Percentiles rank a stretch among this genome's conserved stretches.
phyloP scores from a whole-genome alignment of 2,329 filamentous ascomycete species.

The Keithomyces neogunnii region DNA sequence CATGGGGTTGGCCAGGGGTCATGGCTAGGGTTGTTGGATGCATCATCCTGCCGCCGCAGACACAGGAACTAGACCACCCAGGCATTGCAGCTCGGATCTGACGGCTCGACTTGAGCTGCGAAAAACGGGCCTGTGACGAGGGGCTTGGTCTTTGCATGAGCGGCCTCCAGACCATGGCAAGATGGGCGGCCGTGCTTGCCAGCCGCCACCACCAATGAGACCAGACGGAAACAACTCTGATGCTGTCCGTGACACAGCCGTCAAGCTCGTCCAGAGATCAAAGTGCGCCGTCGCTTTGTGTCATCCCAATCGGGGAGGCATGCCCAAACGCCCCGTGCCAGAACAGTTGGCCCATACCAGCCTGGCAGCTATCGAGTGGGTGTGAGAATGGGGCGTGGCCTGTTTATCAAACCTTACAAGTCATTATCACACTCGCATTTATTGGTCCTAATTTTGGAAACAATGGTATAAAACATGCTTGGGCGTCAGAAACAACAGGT shows the following conservation, averaged over 20 bases:
- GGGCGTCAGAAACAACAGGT: too few species aligned
- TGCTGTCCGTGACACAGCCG: too few species aligned
- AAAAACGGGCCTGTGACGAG: neutral
- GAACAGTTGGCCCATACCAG: too few species aligned
- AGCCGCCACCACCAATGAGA: neutral
- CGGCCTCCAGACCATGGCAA: neutral
- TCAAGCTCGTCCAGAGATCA: too few species aligned
- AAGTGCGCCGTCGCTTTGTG: too few species aligned
- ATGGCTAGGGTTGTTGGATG: neutral
- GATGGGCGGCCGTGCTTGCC: constrained; percentile 1
- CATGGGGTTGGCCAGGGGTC: neutral
- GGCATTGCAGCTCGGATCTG: neutral
- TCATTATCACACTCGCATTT: neutral
- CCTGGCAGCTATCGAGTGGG: neutral
- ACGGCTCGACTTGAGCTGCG: neutral
- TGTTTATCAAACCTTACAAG: neutral
- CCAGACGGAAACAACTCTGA: too few species aligned
- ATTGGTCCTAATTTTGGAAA: too few species aligned
- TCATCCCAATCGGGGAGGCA: too few species aligned
- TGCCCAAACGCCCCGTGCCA: too few species aligned
- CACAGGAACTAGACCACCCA: neutral
- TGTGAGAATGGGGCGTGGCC: neutral
- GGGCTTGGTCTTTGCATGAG: neutral
- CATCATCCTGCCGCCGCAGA: too few species aligned
- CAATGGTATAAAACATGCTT: too few species aligned